Evolutionary conservation across 495 filamentous ascomycete genomes (phyloP).

Genomic region (Umbilicaria muhlenbergii): DNA sequence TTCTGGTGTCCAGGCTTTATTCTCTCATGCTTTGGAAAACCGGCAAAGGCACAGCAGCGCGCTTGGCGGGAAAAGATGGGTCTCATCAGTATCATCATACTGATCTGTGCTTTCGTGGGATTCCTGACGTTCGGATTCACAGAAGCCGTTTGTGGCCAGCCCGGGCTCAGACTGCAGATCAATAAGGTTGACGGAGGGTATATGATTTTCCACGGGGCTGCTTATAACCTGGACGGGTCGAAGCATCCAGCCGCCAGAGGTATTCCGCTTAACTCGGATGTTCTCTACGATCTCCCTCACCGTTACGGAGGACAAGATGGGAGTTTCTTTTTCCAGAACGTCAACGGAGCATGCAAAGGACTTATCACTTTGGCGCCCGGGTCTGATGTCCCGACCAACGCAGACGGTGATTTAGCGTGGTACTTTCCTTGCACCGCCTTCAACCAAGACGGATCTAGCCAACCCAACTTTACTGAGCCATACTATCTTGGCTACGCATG

Average conservation of each 20-base stretch:
- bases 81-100: slow-evolving; percentile 77
- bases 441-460: slow-evolving; percentile 81
- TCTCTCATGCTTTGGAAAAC: slow-evolving; percentile 72
- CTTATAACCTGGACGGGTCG: slow-evolving; percentile 65
- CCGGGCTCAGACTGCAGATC: slow-evolving; percentile 52
- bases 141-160: slow-evolving; percentile 61
- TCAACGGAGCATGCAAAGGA: slow-evolving; percentile 93
- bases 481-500: slow-evolving; percentile 80
- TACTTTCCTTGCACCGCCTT: slow-evolving; percentile 90
- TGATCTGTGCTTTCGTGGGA: slow-evolving; percentile 80
- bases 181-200: slow-evolving; percentile 68
- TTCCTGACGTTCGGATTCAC: slow-evolving; percentile 97
- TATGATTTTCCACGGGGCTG: slow-evolving; percentile 91
- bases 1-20: slow-evolving; percentile 89
- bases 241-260: slow-evolving; percentile 62
- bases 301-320: slow-evolving; percentile 79
- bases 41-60: slow-evolving; percentile 72
- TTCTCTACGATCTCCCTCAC: slow-evolving; percentile 69
- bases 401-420: slow-evolving; percentile 67
- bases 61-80: slow-evolving; percentile 99
- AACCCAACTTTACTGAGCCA: slow-evolving; percentile 54
- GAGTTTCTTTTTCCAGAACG: slow-evolving; percentile 96
- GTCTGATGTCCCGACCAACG: slow-evolving; percentile 69
- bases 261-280: slow-evolving; percentile 52
- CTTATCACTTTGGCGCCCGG: slow-evolving; percentile 55